Base-by-base conservation (phyloP, 2,329 filamentous ascomycete species). In the Cercospora sp. region DNA sequence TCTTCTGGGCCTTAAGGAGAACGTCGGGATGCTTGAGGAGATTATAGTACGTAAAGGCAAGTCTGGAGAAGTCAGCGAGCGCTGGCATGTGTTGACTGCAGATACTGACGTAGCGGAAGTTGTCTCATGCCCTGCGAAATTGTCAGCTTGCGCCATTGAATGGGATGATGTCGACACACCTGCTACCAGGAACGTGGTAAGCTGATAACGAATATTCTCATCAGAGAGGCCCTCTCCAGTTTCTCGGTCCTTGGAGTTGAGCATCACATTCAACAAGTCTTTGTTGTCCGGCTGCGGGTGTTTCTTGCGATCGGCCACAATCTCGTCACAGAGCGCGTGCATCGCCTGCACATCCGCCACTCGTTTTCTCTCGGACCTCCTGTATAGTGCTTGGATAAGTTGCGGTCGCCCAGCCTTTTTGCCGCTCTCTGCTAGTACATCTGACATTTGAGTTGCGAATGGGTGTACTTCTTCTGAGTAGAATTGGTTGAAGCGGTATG, bases 401-500 rank as follows among this genome's bases (percentile, higher is more conserved):
- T 32, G 24, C 8, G 66, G 66, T n/a, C 66, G 61, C 21, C 58
- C 58, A 2, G 40, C 55, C 34, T 88, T 83, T 10, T 79, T 80
- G 30, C 85, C 86, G 3, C 84, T 85, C 69, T 89, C 89, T 3
- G 77, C 72, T 1, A 92, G 80, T 59, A 90, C 86, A n/a, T 83
- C 83, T 1, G 82, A 82, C 90, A 92, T 91, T 53, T 88, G 86
- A 59, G 83, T 77, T 53, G 91, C 83, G 71, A 93, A 92, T 0
- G 89, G 89, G 70, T 92, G 90, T 75, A 90, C 80, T 8, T 86
- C 82, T n/a, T 90, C 85, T 28, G 84, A 82, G 74, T 92, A 92
- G 79, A 89, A 92, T 0, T 87, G 89, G 78, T 93, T 92, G 82
- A 92, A 92, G 18, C 90, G 87, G 67, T 84, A 89, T 43, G 86